Evolutionary conservation across 106 monocot genomes (phyloP).

Genomic region (Phalaenopsis equestris): DNA sequence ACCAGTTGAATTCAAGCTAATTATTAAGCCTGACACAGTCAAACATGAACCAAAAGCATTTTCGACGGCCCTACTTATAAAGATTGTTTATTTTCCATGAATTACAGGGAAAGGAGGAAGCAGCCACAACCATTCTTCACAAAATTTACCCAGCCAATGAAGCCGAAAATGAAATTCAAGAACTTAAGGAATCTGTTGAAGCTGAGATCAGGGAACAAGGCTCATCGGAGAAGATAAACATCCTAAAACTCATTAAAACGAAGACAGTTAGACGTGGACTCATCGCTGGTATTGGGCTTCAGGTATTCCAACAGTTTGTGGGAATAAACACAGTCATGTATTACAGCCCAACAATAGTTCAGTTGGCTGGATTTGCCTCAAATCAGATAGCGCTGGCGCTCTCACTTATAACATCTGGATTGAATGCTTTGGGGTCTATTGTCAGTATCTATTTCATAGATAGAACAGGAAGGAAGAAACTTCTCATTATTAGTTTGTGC

Average conservation of each 20-base stretch:
- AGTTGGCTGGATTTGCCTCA: constrained; percentile 76
- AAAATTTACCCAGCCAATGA: constrained; percentile 66
- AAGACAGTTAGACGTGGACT: constrained; percentile 64
- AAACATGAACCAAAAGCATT: background rate
- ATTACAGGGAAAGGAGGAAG: constrained; percentile 51
- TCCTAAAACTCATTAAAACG: constrained; percentile 43
- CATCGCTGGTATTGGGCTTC: constrained; percentile 68
- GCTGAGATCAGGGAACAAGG: constrained; percentile 43
- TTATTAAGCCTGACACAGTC: no score
- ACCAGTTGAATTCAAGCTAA: no score
- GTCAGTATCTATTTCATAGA: constrained; percentile 87
- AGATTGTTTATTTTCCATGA: background rate
- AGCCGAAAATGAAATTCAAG: constrained; percentile 47
- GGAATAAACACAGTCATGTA: constrained; percentile 93
- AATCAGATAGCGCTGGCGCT: constrained; percentile 72
- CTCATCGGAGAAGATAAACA: constrained; percentile 39
- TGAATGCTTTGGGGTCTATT: constrained; percentile 62
- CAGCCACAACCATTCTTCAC: constrained; percentile 46
- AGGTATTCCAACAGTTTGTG: constrained; percentile 84
- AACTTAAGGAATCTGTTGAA: constrained; percentile 56
- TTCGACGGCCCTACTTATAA: background rate
- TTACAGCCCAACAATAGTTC: constrained; percentile 81
- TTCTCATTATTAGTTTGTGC: constrained; percentile 45
- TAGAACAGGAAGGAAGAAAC: constrained; percentile 61
- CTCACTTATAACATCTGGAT: constrained; percentile 69